A percentile compares a stretch with the other conserved stretches of the same genome.
Conservation (phyloP, 768 basidiomycete species). For the Artomyces pyxidatus region DNA sequence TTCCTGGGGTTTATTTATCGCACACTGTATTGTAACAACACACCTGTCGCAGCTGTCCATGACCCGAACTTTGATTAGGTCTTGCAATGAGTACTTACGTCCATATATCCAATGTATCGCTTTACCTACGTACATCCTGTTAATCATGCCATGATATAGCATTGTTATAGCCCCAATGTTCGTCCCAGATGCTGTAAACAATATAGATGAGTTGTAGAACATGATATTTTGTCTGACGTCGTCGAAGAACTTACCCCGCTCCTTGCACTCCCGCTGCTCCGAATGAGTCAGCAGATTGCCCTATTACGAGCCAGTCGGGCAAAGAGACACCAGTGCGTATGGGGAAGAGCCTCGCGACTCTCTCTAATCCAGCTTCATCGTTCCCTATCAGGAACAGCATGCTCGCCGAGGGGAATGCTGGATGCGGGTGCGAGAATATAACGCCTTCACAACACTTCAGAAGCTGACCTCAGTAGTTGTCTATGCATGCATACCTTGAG, state of each 20-base stretch:
- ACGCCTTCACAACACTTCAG: constrained; percentile 30
- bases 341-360: constrained; percentile 67
- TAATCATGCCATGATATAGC: constrained; percentile 25
- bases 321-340: constrained; percentile 71
- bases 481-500: constrained; percentile 11
- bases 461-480: no score
- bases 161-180: constrained; percentile 27
- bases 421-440: constrained; percentile 65
- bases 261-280: constrained; percentile 71
- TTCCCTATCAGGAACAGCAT: constrained; percentile 55
- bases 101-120: constrained; percentile 27
- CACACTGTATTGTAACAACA: constrained; percentile 81
- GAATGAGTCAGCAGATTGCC: constrained; percentile 39
- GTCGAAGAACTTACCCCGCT: constrained; percentile 54
- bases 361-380: constrained; percentile 53
- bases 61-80: constrained; percentile 38
- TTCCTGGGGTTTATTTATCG: constrained; percentile 37
- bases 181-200: constrained; percentile 24
- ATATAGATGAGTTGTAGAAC: constrained; percentile 8
- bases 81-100: constrained; percentile 29
- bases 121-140: constrained; percentile 21
- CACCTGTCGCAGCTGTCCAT: constrained; percentile 36
- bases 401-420: constrained; percentile 25
- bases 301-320: constrained; percentile 73
- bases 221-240: constrained; percentile 3